Base-by-base conservation (phyloP, 73 alveolate genomes). In the Paramecium tetraurelia region DNA sequence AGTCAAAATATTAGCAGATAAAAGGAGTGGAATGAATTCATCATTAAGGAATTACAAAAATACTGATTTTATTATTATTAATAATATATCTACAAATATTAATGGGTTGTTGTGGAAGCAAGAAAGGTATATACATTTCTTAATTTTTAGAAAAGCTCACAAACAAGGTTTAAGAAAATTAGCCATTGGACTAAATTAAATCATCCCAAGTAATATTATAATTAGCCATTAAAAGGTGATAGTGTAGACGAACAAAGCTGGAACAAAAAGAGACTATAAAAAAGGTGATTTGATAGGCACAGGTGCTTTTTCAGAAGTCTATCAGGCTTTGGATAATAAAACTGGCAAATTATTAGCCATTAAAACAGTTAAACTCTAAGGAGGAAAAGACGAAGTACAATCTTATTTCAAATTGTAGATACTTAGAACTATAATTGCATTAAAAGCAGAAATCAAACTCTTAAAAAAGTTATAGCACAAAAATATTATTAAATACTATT, bases 261-360 rank as follows among this genome's bases (percentile, higher is more conserved):
- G 35, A 63, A 63, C 46, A 63, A 63, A 20, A 63, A 80, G 90
- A 80, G 75, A 89, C 14, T 85, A 85, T 12, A 71, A 18, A 43
- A 70, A 83, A 22, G 96, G 96, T 12, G 95, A 93, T 3, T 16
- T 93, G 7, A 46, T 93, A 8, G 98, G 93, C 12, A 85, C 50
- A 57, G 98, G 95, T 2, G 96, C 96, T 2, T 95, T 80, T 70
- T 95, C 96, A 7, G 85, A 93, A 90, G 96, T 95, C 11, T 93
- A 93, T 83, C 36, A 93, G 93, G 97, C 98, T 36, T 84, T 98
- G 44, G 96, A 97, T 58, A 83, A 59, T 48, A 93, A 93, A 18
- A 97, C 94, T 68, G 99, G 99, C 1, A 58, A 92, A 63, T 85
- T 94, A 2, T 83, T 92, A 20, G 99, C 99, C 5, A 96, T 98